Base-by-base conservation (phyloP, 768 basidiomycete genomes). In the Lentinula boryana region DNA sequence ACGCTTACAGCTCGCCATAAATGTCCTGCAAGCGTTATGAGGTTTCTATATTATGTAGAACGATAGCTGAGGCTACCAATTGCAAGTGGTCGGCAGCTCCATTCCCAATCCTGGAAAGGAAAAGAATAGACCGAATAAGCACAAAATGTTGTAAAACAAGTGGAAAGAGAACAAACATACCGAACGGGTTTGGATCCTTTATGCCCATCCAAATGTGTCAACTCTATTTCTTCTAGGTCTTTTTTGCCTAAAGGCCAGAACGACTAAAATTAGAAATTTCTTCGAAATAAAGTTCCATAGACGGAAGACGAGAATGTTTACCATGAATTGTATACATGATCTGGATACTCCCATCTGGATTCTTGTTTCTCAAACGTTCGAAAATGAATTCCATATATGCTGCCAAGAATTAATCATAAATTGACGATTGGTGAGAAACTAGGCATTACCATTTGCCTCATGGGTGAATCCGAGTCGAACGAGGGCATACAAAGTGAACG, bases 241-340 rank as follows among this genome's bases (percentile, higher is more conserved):
- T 91, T 88, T 41, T 85, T 80, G 21, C 87, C 86, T 87, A 48
- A 18, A n/a, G 21, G 35, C 62, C 64, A 35, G 55, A 23, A 32
- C 35, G 16, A 50, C 16, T 27, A 12, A 46, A 33, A 27, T 27
- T 27, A 27, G 27, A 27, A 27, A 27, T 27, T 27, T 27, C 27
- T 27, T 10, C 10, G 12, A 16, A 43, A 23, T 13, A 23, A 41
- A 0, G 18, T 43, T 7, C 6, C 5, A 38, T 16, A 5, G 44
- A 43, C 23, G 1, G 3, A 21, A 9, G n/a, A 15, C 10, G 32
- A 12, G 27, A 21, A 21, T 4, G 18, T 49, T 63, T 67, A 82
- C 94, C 94, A 60, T 96, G 93, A 59, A 97, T 98, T 33, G 93
- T 96, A 69, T 95, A 95, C 95, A 98, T 94, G 67, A 96, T 98